A percentile compares a stretch with the other conserved stretches of the same genome.
These are phyloP conservation scores for Shiraia sp. DNA, from an alignment of 2,329 filamentous ascomycete species.

Conservation along the genomic window DNA sequence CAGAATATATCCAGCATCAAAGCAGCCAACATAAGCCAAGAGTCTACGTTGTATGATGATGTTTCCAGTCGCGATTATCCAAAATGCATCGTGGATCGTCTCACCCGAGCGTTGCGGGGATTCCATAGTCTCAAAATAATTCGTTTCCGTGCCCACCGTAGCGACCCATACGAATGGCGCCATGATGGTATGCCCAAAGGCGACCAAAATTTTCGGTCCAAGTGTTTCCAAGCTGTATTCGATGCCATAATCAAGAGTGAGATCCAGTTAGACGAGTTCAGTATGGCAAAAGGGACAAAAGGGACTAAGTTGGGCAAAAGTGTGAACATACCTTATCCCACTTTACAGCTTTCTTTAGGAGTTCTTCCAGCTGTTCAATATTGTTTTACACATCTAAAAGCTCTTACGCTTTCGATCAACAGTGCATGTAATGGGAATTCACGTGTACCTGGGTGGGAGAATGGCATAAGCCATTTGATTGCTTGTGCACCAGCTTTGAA, in stretches of 20 bases:
- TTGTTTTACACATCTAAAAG: conserved; percentile 16
- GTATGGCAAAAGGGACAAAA: conserved; percentile 21
- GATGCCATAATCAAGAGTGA: conserved; percentile 24
- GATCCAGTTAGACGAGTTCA: conserved; percentile 24
- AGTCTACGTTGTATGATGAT: conserved; percentile 27
- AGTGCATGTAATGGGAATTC: conserved; percentile 11
- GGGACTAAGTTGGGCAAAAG: conserved; percentile 10
- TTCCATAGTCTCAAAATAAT: conserved; percentile 23
- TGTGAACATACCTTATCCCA: conserved; percentile 16
- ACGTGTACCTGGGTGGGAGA: conserved; percentile 26
- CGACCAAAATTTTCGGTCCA: conserved; percentile 20
- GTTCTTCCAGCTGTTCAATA: conserved; percentile 13
- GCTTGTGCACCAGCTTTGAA: conserved; percentile 17
- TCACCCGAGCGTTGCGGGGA: conserved; percentile 18
- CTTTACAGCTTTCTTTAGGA: conserved; percentile 14
- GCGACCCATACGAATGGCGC: conserved; percentile 12
- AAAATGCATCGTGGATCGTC: conserved; percentile 20
- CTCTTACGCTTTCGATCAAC: conserved; percentile 24
- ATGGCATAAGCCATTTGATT: conserved; percentile 24
- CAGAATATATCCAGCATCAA: conserved; percentile 19
- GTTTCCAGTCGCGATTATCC: conserved; percentile 16
- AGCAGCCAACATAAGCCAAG: conserved; percentile 18
- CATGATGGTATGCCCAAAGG: conserved; percentile 8
- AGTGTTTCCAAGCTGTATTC: conserved; percentile 27
- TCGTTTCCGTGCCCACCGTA: conserved; percentile 19